Evolutionary conservation across 352 stramenopile genomes (phyloP), one percentile per base, ranked within the genome.

Genomic region (Plasmopara halstedii): DNA sequence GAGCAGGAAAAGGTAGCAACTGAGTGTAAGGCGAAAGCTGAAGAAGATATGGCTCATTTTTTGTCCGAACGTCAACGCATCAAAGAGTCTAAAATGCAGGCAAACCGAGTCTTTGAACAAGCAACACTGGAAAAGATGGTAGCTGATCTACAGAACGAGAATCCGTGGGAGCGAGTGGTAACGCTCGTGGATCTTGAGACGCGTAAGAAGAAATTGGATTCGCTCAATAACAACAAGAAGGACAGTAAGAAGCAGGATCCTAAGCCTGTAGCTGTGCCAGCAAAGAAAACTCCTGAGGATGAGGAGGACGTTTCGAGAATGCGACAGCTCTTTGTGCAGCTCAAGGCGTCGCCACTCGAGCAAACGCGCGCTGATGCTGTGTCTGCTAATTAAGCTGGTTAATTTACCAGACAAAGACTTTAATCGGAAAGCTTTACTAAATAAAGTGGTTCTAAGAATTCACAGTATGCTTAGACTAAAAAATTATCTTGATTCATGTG

Each of bases 41-140:
- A 79, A 52, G 54, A 65, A 14, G 59, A 75, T 50, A 84, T 87
- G 68, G 73, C 79, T 0, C 68, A 88, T 36, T 97, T 98, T 50
- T 40, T 88, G 35, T 64, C 72, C 8, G 83, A 97, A 47, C 73
- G 85, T 21, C 74, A 88, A 42, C 73, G 73, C 35, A 83, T 90
- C 32, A 88, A 94, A 49, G 88, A 97, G 61, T 67, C 73, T 11
- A 94, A 94, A 64, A 88, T 97, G 78, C 69, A 84, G 53, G 78
- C 89, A 31, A 98, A 98, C 63, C 83, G 91, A 50, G 79, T 87
- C 48, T 85, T 95, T 44, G 91, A 98, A 52, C 89, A 97, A 64
- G 83, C 88, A 11, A 96, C 95, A 33, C 65, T 98, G 39, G 91
- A 98, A 68, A 95, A 94, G 47, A 93, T 98, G 61, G 88, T 92